Evolutionary conservation across 345 rosid species (phyloP), one percentile per base, ranked within the genome.

Genomic region (Mallotus nudiflorus): DNA sequence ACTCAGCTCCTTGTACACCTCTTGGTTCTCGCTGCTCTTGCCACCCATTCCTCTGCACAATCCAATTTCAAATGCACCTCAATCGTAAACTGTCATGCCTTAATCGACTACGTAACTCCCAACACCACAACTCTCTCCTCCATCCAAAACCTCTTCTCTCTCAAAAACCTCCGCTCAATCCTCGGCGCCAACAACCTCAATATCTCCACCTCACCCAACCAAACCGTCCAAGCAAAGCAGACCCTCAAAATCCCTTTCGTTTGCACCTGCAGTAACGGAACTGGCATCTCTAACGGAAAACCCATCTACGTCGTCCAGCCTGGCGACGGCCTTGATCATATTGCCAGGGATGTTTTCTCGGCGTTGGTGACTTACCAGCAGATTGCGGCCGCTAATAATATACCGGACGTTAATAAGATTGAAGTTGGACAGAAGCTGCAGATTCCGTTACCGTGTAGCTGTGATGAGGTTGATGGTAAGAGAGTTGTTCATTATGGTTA

Each of bases 371-470:
- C 71, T 2, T 57, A 0, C 22, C 71, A 11, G 46, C 50, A 72
- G 46, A 77, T 77, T 22, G 77, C 73, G 0, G 69, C 62, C 16
- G 67, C 44, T 11, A 77, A 77, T 27, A 42, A 42, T 24, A 68
- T 77, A 28, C 0, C 39, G 9, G 2, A 68, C 28, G 35, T 9
- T 40, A 11, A 49, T 42, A 0, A 12, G 67, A 73, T 77, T 6
- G 0, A 0, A 20, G 64, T 42, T 3, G 77, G 81, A 48, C 62
- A 68, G 62, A 5, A 56, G 67, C 67, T 77, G 58, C 29, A 28
- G 71, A 77, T 77, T 57, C 77, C 81, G 14, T 20, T 77, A 46
- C 81, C 77, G 9, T 77, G 81, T 24, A 77, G 71, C 67, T 73
- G 81, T 51, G 81, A 77, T 7, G 74, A 72, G 1, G 71, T 68